These are phyloP conservation scores for Trichoderma endophyticum DNA, from an alignment of 2,329 filamentous ascomycete genomes.

Conservation along the genomic window DNA sequence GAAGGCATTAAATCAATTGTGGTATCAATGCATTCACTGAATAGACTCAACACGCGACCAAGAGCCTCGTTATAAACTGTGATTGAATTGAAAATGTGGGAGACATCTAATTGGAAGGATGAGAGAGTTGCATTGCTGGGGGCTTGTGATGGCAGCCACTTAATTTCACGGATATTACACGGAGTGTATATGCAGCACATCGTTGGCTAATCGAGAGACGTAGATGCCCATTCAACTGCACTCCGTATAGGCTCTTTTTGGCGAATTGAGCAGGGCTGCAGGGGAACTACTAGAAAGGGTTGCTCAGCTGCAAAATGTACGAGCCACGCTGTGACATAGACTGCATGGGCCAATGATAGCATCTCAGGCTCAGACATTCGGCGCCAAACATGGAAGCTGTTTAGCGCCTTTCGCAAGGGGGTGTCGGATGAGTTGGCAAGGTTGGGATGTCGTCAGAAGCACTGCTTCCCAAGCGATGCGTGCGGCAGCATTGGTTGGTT, in stretches of 20 bases:
- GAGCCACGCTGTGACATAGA: slow-evolving; percentile 9
- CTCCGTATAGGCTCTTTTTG: neutral
- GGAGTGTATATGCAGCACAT: neutral
- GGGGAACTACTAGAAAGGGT: slow-evolving; percentile 9
- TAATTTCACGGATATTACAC: neutral
- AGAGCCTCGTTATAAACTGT: neutral
- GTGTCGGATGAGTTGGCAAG: slow-evolving; percentile 13
- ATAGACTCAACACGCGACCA: neutral
- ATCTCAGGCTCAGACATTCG: slow-evolving; percentile 11
- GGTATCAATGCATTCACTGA: neutral
- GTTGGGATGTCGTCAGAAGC: slow-evolving; percentile 15
- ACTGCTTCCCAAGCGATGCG: neutral
- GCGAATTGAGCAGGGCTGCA: slow-evolving; percentile 3
- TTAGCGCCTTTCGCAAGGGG: slow-evolving; percentile 13
- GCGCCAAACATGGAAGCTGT: slow-evolving; percentile 10
- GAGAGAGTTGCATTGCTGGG: neutral
- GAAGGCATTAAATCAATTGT: neutral
- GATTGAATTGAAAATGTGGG: neutral
- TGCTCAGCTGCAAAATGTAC: slow-evolving; percentile 1
- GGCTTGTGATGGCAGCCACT: neutral
- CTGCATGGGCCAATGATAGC: slow-evolving; percentile 9
- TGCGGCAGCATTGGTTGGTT: neutral
- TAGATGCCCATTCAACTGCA: neutral
- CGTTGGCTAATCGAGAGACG: neutral
- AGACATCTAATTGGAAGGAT: neutral